phyloP scores from a whole-genome alignment of 2,329 filamentous ascomycete genomes.

The Pyricularia pennisetigena region DNA sequence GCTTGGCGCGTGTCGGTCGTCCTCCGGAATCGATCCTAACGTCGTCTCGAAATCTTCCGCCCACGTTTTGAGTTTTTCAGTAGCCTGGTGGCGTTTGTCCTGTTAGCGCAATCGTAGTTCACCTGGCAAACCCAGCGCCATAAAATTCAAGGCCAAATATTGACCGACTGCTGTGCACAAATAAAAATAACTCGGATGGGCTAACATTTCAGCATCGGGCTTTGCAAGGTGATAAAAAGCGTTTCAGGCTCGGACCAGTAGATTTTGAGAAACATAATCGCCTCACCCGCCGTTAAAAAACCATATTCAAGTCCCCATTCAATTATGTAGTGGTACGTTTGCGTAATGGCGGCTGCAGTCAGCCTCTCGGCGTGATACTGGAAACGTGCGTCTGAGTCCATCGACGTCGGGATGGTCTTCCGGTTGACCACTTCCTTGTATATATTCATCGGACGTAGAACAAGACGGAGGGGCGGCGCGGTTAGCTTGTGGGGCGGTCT shows the following conservation, averaged over 20 bases:
- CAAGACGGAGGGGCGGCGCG: conserved; percentile 25
- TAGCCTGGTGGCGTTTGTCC: too few relatives aligned
- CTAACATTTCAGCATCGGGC: neutral
- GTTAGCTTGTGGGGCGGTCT: conserved; percentile 37
- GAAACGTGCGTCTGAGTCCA: conserved; percentile 19
- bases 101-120: too few relatives aligned
- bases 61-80: too few relatives aligned
- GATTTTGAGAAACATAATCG: conserved; percentile 2
- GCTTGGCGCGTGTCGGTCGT: too few relatives aligned
- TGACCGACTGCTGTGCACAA: conserved; percentile 18
- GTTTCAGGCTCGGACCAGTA: neutral
- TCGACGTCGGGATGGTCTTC: conserved; percentile 14
- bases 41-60: too few relatives aligned
- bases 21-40: too few relatives aligned
- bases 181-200: conserved; percentile 7
- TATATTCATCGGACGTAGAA: conserved; percentile 19
- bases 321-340: neutral
- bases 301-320: neutral
- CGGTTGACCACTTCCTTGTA: conserved; percentile 16
- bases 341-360: conserved; percentile 26
- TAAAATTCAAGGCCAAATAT: conserved; percentile 20
- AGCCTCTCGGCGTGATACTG: conserved; percentile 25
- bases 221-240: neutral
- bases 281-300: neutral
- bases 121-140: neutral